These are phyloP conservation scores for Paecilomyces variotii DNA, from an alignment of 2,329 filamentous ascomycete species.

Conservation along the genomic window DNA sequence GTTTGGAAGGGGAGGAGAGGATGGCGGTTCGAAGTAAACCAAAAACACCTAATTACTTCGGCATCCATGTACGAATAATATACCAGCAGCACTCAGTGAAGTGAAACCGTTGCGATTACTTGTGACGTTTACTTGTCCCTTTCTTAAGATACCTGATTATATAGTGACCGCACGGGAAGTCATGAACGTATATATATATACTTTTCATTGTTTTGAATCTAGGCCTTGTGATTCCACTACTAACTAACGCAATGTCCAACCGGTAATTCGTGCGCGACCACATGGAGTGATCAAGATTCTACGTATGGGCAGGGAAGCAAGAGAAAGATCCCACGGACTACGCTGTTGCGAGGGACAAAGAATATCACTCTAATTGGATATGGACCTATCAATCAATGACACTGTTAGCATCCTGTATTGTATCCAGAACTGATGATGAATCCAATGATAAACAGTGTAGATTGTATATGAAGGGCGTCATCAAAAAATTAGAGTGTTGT, in stretches of 20 bases:
- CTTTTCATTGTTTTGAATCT: not conserved
- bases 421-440: not conserved
- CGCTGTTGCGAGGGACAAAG: not conserved
- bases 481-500: slow-evolving; percentile 68
- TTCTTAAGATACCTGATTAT: not conserved
- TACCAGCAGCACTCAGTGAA: not conserved
- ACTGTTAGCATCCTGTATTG: not conserved
- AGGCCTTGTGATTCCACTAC: not conserved
- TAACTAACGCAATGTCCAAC: not conserved
- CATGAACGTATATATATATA: not conserved
- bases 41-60: not conserved
- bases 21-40: slow-evolving; percentile 9
- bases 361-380: not conserved
- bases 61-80: not conserved
- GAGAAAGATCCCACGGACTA: not conserved
- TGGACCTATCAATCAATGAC: not conserved
- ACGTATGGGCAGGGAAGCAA: not conserved
- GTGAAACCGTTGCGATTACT: not conserved
- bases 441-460: not conserved
- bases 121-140: not conserved
- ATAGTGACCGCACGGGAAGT: not conserved
- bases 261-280: not conserved
- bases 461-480: slow-evolving; percentile 36
- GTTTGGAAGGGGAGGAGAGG: slow-evolving; percentile 48
- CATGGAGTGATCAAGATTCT: not conserved